These are phyloP conservation scores for Metschnikowia borealis DNA, from an alignment of 805 yeast species.

Conservation along the genomic window DNA sequence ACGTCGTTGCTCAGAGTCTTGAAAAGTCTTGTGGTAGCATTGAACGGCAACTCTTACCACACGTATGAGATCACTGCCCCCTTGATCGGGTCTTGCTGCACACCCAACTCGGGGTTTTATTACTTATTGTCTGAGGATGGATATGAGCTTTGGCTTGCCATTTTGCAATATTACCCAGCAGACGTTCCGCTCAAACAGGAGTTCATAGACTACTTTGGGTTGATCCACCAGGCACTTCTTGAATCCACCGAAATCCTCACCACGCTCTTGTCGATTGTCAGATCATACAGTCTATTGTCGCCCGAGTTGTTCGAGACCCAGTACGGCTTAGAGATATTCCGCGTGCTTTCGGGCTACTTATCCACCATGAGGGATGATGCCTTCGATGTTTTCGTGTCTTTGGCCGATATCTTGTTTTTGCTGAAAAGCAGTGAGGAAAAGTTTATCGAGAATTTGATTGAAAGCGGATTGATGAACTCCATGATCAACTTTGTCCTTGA, in stretches of 20 bases:
- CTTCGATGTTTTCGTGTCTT: constrained; percentile 49
- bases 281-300: constrained; percentile 56
- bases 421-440: constrained; percentile 21
- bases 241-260: constrained; percentile 75
- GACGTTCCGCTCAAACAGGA: constrained; percentile 27
- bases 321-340: constrained; percentile 40
- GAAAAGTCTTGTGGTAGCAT: constrained; percentile 3
- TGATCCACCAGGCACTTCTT: constrained; percentile 55
- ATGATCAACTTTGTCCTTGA: too few species aligned
- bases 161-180: constrained; percentile 58
- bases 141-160: constrained; percentile 73
- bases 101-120: constrained; percentile 31
- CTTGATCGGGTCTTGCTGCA: constrained; percentile 60
- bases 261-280: constrained; percentile 52
- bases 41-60: constrained; percentile 31
- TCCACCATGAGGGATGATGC: constrained; percentile 69
- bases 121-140: constrained; percentile 81
- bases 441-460: constrained; percentile 30
- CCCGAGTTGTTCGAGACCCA: constrained; percentile 39
- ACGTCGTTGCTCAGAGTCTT: too few species aligned
- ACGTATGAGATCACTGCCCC: constrained; percentile 39
- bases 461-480: constrained; percentile 48
- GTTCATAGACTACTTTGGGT: constrained; percentile 45
- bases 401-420: constrained; percentile 49
- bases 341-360: constrained; percentile 50